Base-by-base conservation (phyloP, 169 alveolate species). In the Plasmodium cynomolgi region DNA sequence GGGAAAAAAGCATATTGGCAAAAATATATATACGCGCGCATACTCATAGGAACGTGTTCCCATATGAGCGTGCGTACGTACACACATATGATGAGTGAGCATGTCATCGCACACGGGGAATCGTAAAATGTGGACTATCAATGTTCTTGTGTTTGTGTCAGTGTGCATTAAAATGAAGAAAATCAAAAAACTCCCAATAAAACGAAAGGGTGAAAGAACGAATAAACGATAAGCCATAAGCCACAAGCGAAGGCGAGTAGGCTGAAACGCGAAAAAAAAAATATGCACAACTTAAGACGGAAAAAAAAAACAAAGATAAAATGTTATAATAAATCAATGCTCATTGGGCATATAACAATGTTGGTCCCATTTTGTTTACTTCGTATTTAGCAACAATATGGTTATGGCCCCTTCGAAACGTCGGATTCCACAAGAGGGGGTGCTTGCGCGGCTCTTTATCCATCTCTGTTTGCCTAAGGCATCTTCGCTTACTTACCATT, bases 291-390 rank as follows among this genome's bases (percentile, higher is more conserved):
- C 83, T 83, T 71, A 39, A 34, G 31, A 47, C n/a, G 23, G 62
- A 83, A 83, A 84, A 54, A 83, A 83, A 79, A 71, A 71, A 84
- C 23, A 84, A 81, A 84, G 75, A 71, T n/a, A 71, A 71, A 79
- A 68, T 41, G 26, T 37, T 68, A 68, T 23, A 5, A n/a, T 15
- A 58, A 7, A 56, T 39, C 68, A 15, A 17, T 58, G 15, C 68
- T 54, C 39, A 62, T 26, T 83, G 85, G 50, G 56, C 29, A 44
- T 80, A 80, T 80, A 3, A 62, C 33, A 62, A 62, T 17, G 75
- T 62, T 20, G 33, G 15, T 62, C 75, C 75, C 75, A 80, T 80
- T 47, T 47, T 47, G 58, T 47, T 47, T 47, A 47, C 58, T 47
- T 47, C 58, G 3, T 47, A 47, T 47, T 47, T 47, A 47, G 58